Base-by-base conservation (phyloP, 139 green algal genomes). In the Micractinium sp. region DNA sequence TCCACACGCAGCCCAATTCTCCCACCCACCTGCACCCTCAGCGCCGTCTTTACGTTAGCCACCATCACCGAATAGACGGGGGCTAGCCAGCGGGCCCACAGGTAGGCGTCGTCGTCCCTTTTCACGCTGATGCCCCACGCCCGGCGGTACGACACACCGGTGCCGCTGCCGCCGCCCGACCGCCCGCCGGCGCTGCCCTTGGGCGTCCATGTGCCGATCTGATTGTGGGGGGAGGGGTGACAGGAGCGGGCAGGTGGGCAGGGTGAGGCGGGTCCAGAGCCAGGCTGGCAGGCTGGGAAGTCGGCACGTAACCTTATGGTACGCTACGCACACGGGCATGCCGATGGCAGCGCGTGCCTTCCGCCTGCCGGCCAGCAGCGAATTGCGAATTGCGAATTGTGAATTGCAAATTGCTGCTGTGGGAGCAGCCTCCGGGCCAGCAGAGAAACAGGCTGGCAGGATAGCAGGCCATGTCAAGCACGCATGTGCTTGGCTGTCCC, bases 21-120 rank as follows among this genome's bases (percentile, higher is more conserved):
- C 63, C 29, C 3, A 13, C 82, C 22, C 75, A 82, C 88, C 88
- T 91, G 75, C 82, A 86, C 80, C 38, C 81, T 38, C 47, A 91
- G 13, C 36, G 78, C 80, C 0, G 63, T 66, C 47, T 86, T 83
- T 16, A 92, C 53, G 66, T 88, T 89, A n/a, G 92, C 88, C 36
- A 95, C 38, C 3, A 86, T 82, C 19, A 95, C 81, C 81, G 88
- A 85, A 73, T 95, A 95, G 14, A 95, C 85, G 3, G 92, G 93
- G 0, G 90, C 86, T 47, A 95, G 47, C 89, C 83, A 91, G 53
- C 91, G 89, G 33, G 82, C 87, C 93, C 93, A 95, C 4, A 89
- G 35, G 87, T 84, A 91, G 0, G 93, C 93, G 38, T 88, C 83
- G 79, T 94, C 90, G 25, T 79, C 85, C 23, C 88, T 56, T 35